Evolutionary conservation across 2,329 filamentous ascomycete species (phyloP), one percentile per base, ranked within the genome.

Genomic region (Eutypa lata): DNA sequence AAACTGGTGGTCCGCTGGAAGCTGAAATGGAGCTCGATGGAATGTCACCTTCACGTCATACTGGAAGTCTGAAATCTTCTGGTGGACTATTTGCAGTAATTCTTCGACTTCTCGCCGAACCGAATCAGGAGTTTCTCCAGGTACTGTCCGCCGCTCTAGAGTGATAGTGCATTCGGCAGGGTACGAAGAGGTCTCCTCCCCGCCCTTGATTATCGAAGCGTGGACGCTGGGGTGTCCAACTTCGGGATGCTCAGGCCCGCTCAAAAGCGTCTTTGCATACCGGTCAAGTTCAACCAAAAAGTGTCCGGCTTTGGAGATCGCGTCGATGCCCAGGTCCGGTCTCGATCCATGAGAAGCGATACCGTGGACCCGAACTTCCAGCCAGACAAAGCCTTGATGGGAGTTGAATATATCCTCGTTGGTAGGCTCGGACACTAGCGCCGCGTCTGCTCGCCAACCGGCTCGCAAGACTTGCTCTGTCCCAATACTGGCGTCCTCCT

Each of bases 381-480:
- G 52, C 71, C 73, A 75, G 5, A 73, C 65, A 43, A 80, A 82
- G 0, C 79, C 80, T 51, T 80, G 80, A 57, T 82, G 79, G 0
- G 73, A 72, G 21, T 73, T 69, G 8, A 69, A 58, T 6, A 81
- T 71, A 1, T 68, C 66, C 3, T 74, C 61, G 45, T 68, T 63
- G 0, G 76, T 81, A 0, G 79, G 76, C 51, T 81, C 79, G 1
- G 65, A 70, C 2, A 82, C 71, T 1, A 83, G 64, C 6, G 79
- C 80, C 0, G 66, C 79, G 51, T 82, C 78, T 1, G 80, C 77
- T 28, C 68, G 68, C 79, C 79, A 83, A 1, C 79, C 80, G 2
- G 77, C 76, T 11, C 66, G 67, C 1, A 83, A 61, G 0, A 82
- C 56, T 40, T 81, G 70, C 53, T 76, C 72, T 0, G 79, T 83